phyloP scores from a whole-genome alignment of 306 rosid species.

The Alnus glutinosa region DNA sequence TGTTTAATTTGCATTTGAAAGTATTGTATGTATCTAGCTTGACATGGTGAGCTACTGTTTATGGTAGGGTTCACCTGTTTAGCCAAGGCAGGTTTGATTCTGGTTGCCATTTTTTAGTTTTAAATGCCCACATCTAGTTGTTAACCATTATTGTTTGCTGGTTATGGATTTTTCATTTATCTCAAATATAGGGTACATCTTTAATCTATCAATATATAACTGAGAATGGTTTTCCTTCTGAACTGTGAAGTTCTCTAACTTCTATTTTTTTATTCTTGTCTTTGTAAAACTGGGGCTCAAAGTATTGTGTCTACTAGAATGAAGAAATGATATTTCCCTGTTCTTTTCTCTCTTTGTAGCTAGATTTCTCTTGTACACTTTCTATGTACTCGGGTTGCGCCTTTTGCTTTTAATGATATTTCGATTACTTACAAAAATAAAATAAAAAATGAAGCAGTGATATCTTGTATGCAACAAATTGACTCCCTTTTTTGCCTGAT shows the following conservation, averaged over 20 bases:
- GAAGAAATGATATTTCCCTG: too few species aligned
- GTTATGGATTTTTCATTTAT: not conserved
- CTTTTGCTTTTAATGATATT: too few species aligned
- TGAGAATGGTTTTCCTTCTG: not conserved
- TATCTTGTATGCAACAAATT: slow-evolving; percentile 13
- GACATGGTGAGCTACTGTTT: not conserved
- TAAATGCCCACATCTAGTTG: not conserved
- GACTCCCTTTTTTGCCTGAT: slow-evolving; percentile 23
- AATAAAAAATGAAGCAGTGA: not conserved
- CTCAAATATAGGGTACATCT: not conserved
- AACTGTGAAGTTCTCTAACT: not conserved
- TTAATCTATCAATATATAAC: not conserved
- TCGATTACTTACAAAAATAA: too few species aligned
- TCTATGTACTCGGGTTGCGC: too few species aligned
- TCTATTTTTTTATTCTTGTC: not conserved
- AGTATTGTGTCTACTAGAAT: not conserved
- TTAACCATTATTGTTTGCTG: not conserved
- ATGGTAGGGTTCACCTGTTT: not conserved
- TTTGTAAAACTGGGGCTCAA: slow-evolving; percentile 1
- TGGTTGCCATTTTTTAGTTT: not conserved
- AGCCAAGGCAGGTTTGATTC: not conserved
- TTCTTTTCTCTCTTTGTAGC: too few species aligned
- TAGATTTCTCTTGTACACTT: too few species aligned
- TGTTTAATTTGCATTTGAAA: not conserved
- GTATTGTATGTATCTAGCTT: not conserved